Base-by-base conservation (phyloP, 208 protist species). In the Trichomonas gallinae region DNA sequence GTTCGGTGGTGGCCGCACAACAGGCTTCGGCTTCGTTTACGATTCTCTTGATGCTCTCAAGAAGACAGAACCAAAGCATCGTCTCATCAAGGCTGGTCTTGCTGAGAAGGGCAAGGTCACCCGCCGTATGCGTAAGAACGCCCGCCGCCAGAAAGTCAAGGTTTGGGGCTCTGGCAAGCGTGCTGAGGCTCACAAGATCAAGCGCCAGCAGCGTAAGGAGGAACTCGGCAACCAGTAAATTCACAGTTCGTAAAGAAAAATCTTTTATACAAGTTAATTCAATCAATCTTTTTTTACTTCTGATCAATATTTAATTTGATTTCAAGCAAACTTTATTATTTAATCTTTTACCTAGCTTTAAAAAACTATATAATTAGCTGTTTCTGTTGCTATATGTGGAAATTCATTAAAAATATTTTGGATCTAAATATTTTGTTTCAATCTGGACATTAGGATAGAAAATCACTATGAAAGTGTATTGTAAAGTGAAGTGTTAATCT, bases 11-110 rank as follows among this genome's bases (percentile, higher is more conserved):
- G 99, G 99, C 97, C 98, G 98, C 97, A 99, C 98, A 97, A 99
- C 99, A 96, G 99, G 99, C 97, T 99, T 99, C 97, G 99, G 98
- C 97, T 98, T 99, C 96, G 99, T 99, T 98, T 99, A 99, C 98
- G 99, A 99, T 97, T 98, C 98, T 58, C 4, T 98, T 13, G 97
- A 98, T 21, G 97, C 97, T 15, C 96, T 98, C 96, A 99, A 99
- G 98, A 98, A 98, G 97, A 98, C 98, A 97, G 99, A 99, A 98
- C 98, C 99, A 97, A 99, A 99, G 97, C 99, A 99, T 98, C 98
- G 99, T 97, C 98, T 99, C 96, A 97, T 98, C 63, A 97, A 97
- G 48, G 85, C 26, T 91, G 83, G 83, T 46, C 40, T 89, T 46
- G 83, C 83, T n/a, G 83, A 89, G 23, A 89, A 89, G 40, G 17